A percentile compares a stretch with the other conserved stretches of the same genome.
These are phyloP conservation scores for Erythrophleum fordii DNA, from an alignment of 306 rosid genomes.

Conservation along the genomic window DNA sequence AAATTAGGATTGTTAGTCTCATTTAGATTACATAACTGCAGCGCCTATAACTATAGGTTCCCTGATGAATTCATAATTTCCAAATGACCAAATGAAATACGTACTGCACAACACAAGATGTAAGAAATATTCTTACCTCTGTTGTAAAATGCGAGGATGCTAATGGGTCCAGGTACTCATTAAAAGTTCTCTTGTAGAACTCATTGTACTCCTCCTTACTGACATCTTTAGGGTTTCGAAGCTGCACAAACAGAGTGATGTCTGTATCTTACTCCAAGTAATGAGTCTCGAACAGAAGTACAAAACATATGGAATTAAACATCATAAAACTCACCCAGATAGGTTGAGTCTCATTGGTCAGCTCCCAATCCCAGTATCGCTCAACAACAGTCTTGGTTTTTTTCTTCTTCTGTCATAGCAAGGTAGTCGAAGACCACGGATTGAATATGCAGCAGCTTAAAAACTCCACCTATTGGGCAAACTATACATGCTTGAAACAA, in stretches of 20 bases:
- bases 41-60: neutral
- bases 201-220: slow-evolving; percentile 87
- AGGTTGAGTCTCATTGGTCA: slow-evolving; percentile 90
- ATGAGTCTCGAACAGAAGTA: neutral
- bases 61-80: slow-evolving; percentile 2
- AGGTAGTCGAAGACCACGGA: slow-evolving; percentile 34
- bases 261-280: slow-evolving; percentile 13
- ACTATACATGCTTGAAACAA: neutral
- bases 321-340: slow-evolving; percentile 70
- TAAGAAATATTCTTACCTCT: slow-evolving; percentile 56
- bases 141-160: slow-evolving; percentile 94
- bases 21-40: neutral
- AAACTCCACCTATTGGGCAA: neutral
- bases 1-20: slow-evolving; percentile 10
- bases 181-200: slow-evolving; percentile 84
- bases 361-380: slow-evolving; percentile 97
- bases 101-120: neutral
- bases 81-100: neutral
- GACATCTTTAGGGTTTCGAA: slow-evolving; percentile 88
- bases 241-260: slow-evolving; percentile 60
- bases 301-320: slow-evolving; percentile 19
- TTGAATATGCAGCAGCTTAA: slow-evolving; percentile 29
- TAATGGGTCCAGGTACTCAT: slow-evolving; percentile 86
- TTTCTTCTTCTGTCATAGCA: slow-evolving; percentile 73
- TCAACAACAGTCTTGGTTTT: slow-evolving; percentile 91